Evolutionary conservation across 257 asterid species (phyloP).

Genomic region (Nyctanthes arbortristis): DNA sequence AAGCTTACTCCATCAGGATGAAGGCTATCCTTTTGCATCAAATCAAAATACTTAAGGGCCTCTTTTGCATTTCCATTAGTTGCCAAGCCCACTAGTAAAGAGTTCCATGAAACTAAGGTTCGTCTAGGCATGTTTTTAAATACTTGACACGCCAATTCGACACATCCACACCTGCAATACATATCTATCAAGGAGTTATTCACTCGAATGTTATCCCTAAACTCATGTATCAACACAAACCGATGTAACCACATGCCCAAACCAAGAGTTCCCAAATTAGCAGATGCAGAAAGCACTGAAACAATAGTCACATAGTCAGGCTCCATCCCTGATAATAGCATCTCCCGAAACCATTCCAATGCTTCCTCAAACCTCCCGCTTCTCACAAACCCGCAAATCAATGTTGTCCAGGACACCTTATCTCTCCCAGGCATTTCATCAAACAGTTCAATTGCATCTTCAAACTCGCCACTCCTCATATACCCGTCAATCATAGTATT

Average conservation of each 20-base stretch:
- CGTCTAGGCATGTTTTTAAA: conserved; percentile 52
- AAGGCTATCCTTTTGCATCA: conserved; percentile 51
- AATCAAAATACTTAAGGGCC: conserved; percentile 49
- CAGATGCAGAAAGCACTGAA: conserved; percentile 63
- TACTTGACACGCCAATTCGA: conserved; percentile 62
- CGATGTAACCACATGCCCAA: conserved; percentile 76
- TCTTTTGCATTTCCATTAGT: conserved; percentile 56
- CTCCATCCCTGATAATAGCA: conserved; percentile 49
- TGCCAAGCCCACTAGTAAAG: conserved; percentile 71
- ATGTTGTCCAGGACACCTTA: conserved; percentile 72
- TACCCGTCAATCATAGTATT: conserved; percentile 67
- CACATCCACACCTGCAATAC: conserved; percentile 76
- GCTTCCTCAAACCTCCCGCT: conserved; percentile 58
- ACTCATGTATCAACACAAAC: conserved; percentile 31
- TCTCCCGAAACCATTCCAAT: conserved; percentile 63
- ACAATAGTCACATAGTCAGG: conserved; percentile 71
- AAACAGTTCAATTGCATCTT: conserved; percentile 50
- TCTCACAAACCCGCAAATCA: conserved; percentile 70
- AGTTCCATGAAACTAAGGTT: conserved; percentile 81
- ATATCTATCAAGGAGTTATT: conserved; percentile 68
- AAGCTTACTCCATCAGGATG: conserved; percentile 72
- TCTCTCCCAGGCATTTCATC: conserved; percentile 78
- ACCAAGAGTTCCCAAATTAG: conserved; percentile 69
- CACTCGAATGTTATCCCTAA: conserved; percentile 41
- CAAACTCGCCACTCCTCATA: conserved; percentile 57